phyloP scores from a whole-genome alignment of 768 basidiomycete genomes.

The Cytidiella melzeri region DNA sequence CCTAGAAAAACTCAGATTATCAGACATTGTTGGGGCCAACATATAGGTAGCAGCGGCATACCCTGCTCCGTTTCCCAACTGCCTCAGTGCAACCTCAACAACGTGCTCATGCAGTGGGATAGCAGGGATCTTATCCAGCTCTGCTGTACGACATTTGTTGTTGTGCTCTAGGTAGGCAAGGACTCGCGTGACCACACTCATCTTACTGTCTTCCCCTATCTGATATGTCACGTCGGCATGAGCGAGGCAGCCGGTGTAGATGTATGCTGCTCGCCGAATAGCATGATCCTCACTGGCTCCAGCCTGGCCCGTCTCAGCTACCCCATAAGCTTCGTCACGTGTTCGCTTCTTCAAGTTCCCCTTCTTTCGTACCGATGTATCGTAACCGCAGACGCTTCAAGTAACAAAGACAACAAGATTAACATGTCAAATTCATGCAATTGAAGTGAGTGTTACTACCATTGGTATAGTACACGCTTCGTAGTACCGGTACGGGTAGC shows the following conservation, averaged over 20 bases:
- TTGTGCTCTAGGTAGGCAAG: conserved; percentile 25
- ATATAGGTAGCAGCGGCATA: no score
- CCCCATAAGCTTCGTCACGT: not conserved
- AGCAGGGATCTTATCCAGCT: conserved; percentile 17
- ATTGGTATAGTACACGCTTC: conserved; percentile 9
- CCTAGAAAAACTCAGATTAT: no score
- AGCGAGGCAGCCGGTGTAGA: conserved; percentile 30
- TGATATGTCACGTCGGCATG: conserved; percentile 29
- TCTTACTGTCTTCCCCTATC: no score
- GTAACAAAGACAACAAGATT: not conserved
- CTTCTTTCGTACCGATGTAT: conserved; percentile 8
- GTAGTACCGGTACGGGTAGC: not conserved
- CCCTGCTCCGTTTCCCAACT: conserved; percentile 8
- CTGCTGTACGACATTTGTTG: conserved; percentile 18
- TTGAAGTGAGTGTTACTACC: no score
- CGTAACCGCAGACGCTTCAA: conserved; percentile 11
- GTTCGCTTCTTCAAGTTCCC: conserved; percentile 4
- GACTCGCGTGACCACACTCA: conserved; percentile 20
- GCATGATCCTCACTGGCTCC: no score
- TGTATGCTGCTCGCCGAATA: conserved; percentile 8
- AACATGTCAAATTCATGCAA: not conserved
- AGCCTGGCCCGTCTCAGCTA: not conserved
- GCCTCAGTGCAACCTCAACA: conserved; percentile 15
- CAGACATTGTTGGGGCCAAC: no score
- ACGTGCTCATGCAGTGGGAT: conserved; percentile 31